Conservation (phyloP, 2,329 filamentous ascomycete species). For the Trichoderma sp. region DNA sequence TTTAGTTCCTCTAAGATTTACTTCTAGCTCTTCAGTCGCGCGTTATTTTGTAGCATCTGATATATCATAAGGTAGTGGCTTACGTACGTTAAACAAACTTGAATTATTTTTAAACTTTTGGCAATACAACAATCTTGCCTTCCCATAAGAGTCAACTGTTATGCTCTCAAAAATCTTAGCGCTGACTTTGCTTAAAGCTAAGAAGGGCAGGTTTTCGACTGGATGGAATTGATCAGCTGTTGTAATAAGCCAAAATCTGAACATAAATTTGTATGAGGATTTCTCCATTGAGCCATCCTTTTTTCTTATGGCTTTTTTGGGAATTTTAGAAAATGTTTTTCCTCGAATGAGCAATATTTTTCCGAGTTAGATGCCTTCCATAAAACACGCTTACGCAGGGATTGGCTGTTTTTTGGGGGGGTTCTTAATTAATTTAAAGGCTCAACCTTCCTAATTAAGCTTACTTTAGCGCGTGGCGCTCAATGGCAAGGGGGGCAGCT, state of each 20-base stretch:
- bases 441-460: slow-evolving; percentile 10
- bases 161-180: not conserved
- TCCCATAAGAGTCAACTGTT: not conserved
- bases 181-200: not conserved
- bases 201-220: not conserved
- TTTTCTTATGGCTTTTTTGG: not conserved
- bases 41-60: too few relatives aligned
- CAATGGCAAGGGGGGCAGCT: not conserved
- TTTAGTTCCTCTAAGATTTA: too few relatives aligned
- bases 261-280: not conserved
- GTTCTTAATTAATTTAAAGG: not conserved
- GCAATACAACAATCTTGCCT: not conserved
- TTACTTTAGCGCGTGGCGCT: not conserved
- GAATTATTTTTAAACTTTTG: too few relatives aligned
- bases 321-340: not conserved
- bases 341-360: not conserved
- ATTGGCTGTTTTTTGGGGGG: not conserved
- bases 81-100: too few relatives aligned
- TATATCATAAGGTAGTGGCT: too few relatives aligned
- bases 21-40: too few relatives aligned
- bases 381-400: not conserved
- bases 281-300: not conserved
- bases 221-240: not conserved
- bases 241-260: not conserved
- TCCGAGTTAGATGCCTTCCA: not conserved